Conservation (phyloP, 2,329 filamentous ascomycete genomes). For the Trichoderma simmonsii region DNA sequence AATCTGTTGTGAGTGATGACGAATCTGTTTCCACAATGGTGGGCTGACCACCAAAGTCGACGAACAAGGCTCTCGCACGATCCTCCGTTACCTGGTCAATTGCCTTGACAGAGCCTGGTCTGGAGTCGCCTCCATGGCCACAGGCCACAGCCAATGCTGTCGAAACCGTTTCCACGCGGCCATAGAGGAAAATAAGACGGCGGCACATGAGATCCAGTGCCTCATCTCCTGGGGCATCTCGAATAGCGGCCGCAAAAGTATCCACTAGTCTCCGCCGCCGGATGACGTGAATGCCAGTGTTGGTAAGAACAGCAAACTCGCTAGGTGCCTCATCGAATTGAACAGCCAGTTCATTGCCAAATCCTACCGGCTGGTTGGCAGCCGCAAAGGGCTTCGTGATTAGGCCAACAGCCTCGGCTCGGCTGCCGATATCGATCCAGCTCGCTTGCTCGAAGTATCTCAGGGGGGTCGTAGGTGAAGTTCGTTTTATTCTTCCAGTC, state of each 20-base stretch:
- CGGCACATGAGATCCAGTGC: conserved; percentile 78
- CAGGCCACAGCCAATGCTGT: conserved; percentile 93
- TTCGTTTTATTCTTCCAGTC: conserved; percentile 73
- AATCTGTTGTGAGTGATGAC: conserved; percentile 69
- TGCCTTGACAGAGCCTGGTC: conserved; percentile 69
- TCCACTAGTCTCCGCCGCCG: conserved; percentile 83
- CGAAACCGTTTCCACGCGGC: conserved; percentile 82
- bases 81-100: conserved; percentile 85
- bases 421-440: conserved; percentile 71
- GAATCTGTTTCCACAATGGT: conserved; percentile 76
- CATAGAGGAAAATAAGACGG: conserved; percentile 81
- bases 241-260: conserved; percentile 80
- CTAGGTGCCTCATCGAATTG: conserved; percentile 82
- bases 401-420: conserved; percentile 74
- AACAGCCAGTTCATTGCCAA: conserved; percentile 93
- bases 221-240: conserved; percentile 70
- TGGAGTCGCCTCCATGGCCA: conserved; percentile 77
- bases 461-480: conserved; percentile 50
- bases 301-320: conserved; percentile 89
- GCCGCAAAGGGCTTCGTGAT: conserved; percentile 72
- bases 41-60: conserved; percentile 87
- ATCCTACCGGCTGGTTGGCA: conserved; percentile 66
- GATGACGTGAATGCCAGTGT: conserved; percentile 83
- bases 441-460: conserved; percentile 75
- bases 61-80: conserved; percentile 79